Evolutionary conservation across 345 rosid genomes (phyloP), one percentile per base, ranked within the genome.

Genomic region (Murraya paniculata): DNA sequence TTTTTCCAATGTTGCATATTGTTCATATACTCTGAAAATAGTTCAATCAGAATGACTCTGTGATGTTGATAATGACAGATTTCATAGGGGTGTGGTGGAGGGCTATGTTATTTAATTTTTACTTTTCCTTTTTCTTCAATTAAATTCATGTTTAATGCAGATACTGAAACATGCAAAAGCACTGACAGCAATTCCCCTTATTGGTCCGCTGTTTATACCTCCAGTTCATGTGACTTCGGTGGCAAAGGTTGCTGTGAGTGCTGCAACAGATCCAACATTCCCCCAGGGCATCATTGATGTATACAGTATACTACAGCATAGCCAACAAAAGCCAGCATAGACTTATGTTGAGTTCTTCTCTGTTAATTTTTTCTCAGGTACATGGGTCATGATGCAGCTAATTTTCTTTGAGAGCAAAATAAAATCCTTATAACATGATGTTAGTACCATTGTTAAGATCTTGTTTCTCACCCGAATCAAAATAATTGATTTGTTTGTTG

Each of bases 141-240:
- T 30, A 9, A 41, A 8, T 8, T 7, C 10, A 8, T 30, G 33
- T 64, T n/a, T 35, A 56, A 45, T 87, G 75, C 88, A 89, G 95
- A 79, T 88, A 53, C 81, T 89, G 60, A 81, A 86, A 78, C 83
- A 87, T 81, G 81, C 88, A 36, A 90, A 88, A 84, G 69, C 30
- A 4, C 81, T 89, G 41, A 85, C 89, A 1, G 79, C 74, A 73
- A 77, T 88, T 50, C 95, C 91, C 2, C n/a, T 90, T 31, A 78
- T 91, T 19, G 92, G 93, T 8, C 91, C 92, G 19, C 82, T 91
- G 60, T 72, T 90, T 18, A 80, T 84, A 79, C 91, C 93, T 66
- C 93, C 95, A 1, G 91, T 91, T 0, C 83, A 73, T 62, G 93
- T 86, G 4, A 81, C 80, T 27, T 78, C 90, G 0, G 87, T 91